Percentiles rank a stretch among this genome's conserved stretches.
phyloP scores from a whole-genome alignment of 2,329 filamentous ascomycete species.

The Colletotrichum camelliae region DNA sequence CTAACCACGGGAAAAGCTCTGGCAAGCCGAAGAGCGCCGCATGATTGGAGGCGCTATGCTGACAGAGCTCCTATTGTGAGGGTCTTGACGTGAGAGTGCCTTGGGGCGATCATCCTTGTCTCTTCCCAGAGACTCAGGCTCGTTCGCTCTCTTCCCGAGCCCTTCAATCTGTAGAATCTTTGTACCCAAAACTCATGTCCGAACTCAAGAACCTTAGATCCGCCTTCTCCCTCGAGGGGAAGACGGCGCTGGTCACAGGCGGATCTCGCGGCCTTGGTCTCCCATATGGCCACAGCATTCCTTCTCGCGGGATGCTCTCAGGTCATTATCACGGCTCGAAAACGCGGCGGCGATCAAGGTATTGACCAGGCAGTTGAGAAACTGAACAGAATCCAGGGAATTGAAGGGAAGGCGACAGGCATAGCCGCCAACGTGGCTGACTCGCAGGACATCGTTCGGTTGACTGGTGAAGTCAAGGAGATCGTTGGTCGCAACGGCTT shows the following conservation, averaged over 20 bases:
- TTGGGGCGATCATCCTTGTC: neutral
- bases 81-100: neutral
- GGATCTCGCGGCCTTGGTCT: conserved; percentile 59
- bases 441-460: conserved; percentile 63
- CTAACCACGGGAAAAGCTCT: neutral
- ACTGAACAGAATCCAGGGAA: conserved; percentile 66
- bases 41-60: neutral
- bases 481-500: conserved; percentile 62
- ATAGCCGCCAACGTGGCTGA: conserved; percentile 71
- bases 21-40: neutral
- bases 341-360: conserved; percentile 61
- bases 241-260: conserved; percentile 53
- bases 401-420: conserved; percentile 64
- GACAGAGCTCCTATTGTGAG: neutral
- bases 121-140: neutral
- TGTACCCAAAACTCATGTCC: conserved; percentile 27
- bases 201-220: conserved; percentile 30
- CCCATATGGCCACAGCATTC: conserved; percentile 67
- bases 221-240: conserved; percentile 38
- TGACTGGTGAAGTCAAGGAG: conserved; percentile 61
- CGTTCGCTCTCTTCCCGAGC: neutral
- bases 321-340: conserved; percentile 77
- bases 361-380: conserved; percentile 66
- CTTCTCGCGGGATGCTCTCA: conserved; percentile 74
- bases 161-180: neutral